A percentile compares a stretch with the other conserved stretches of the same genome.
These are phyloP conservation scores for Xylaria sp. DNA, from an alignment of 2,329 filamentous ascomycete genomes.

Conservation along the genomic window DNA sequence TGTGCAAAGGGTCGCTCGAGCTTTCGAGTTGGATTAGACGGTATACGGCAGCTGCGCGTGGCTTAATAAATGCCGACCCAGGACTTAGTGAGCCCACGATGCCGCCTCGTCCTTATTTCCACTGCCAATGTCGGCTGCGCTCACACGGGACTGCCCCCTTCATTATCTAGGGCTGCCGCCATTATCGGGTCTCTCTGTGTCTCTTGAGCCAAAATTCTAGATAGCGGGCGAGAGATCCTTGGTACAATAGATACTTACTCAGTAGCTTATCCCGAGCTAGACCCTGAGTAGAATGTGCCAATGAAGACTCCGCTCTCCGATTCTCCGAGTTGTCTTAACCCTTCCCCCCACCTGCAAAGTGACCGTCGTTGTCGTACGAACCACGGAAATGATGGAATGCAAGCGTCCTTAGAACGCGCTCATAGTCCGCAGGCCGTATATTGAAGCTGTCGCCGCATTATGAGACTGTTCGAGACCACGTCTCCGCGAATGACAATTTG, in stretches of 20 bases:
- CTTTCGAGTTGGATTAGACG: constrained; percentile 5
- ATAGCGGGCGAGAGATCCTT: constrained; percentile 30
- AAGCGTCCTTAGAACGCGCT: constrained; percentile 11
- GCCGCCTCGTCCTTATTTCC: constrained; percentile 6
- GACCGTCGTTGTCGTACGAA: neutral
- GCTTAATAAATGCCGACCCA: constrained; percentile 2
- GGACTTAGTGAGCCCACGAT: constrained; percentile 5
- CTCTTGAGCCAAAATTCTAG: neutral
- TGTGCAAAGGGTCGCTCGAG: neutral
- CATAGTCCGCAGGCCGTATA: neutral
- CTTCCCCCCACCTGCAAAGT: constrained; percentile 19
- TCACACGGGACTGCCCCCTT: neutral
- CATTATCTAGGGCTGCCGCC: neutral
- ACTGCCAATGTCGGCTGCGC: neutral
- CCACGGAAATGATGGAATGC: constrained; percentile 14
- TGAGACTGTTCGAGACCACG: neutral
- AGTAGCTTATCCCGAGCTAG: constrained; percentile 33
- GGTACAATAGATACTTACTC: constrained; percentile 32
- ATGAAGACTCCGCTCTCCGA: constrained; percentile 18
- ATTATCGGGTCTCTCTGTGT: neutral
- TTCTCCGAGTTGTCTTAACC: neutral
- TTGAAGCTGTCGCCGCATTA: constrained; percentile 13
- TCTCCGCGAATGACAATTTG: neutral
- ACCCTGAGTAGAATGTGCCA: constrained; percentile 43
- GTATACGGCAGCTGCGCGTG: neutral